Conservation (phyloP, 139 green algal genomes). For the Chlamydomonas sphaeroides region DNA sequence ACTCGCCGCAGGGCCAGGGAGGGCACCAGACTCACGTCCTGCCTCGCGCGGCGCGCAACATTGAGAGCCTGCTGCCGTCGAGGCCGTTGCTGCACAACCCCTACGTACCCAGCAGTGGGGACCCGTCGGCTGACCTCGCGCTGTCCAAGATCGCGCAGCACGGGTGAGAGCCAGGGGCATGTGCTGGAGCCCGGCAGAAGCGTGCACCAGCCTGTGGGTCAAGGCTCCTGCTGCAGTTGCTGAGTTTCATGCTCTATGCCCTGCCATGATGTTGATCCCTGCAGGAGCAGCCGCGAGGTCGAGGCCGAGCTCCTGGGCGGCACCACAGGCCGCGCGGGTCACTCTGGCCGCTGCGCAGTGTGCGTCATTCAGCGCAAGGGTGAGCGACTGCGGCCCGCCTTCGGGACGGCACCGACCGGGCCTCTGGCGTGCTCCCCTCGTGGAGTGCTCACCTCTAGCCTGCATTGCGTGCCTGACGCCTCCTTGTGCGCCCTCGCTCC, state of each 20-base stretch:
- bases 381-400: background rate
- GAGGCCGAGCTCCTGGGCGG: slow-evolving; percentile 24
- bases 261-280: too few relatives aligned
- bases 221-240: slow-evolving; percentile 1
- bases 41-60: slow-evolving; percentile 28
- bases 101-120: slow-evolving; percentile 27
- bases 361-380: slow-evolving; percentile 71
- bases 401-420: too few relatives aligned
- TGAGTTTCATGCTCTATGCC: too few relatives aligned
- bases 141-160: slow-evolving; percentile 35
- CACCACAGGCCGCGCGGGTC: slow-evolving; percentile 33
- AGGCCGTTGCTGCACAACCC: slow-evolving; percentile 41
- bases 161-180: background rate
- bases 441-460: too few relatives aligned
- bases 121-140: slow-evolving; percentile 17
- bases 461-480: too few relatives aligned
- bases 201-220: too few relatives aligned
- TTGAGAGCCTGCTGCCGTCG: slow-evolving; percentile 14
- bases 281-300: too few relatives aligned
- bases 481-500: background rate
- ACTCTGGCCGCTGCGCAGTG: slow-evolving; percentile 62
- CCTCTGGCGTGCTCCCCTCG: too few relatives aligned
- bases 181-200: too few relatives aligned
- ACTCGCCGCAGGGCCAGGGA: background rate
- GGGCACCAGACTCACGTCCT: slow-evolving; percentile 2